These are phyloP conservation scores for Isatis lusitanica DNA, from an alignment of 441 rosid genomes.

Conservation along the genomic window DNA sequence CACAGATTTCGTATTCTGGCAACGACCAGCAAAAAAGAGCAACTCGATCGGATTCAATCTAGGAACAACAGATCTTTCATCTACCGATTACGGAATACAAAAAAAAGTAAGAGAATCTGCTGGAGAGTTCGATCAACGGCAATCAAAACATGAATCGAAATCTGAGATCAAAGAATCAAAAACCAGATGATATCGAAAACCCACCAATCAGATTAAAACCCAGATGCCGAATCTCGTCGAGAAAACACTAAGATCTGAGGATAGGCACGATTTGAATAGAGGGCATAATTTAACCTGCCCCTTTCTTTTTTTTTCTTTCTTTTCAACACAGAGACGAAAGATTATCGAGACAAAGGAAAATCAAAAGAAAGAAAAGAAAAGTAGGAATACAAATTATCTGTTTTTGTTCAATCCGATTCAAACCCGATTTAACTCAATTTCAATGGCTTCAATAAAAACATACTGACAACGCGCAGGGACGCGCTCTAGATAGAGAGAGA, in stretches of 20 bases:
- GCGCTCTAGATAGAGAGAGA: slow-evolving; percentile 37
- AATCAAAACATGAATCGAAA: slow-evolving; percentile 28
- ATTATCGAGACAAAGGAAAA: background rate
- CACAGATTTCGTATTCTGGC: slow-evolving; percentile 32
- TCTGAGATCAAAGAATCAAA: slow-evolving; percentile 40
- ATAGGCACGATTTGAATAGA: slow-evolving; percentile 42
- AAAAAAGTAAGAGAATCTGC: slow-evolving; percentile 33
- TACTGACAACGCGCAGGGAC: slow-evolving; percentile 33
- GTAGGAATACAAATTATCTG: slow-evolving; percentile 1
- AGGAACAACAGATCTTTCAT: slow-evolving; percentile 44
- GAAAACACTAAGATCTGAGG: slow-evolving; percentile 56
- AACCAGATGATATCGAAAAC: slow-evolving; percentile 42
- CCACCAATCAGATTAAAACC: slow-evolving; percentile 52
- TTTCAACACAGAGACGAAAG: slow-evolving; percentile 4
- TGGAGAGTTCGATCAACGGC: slow-evolving; percentile 15
- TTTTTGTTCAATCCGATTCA: slow-evolving; percentile 29
- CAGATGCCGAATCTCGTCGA: slow-evolving; percentile 53
- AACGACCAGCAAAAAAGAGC: slow-evolving; percentile 12
- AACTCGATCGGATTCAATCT: slow-evolving; percentile 35
- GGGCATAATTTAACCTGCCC: slow-evolving; percentile 47
- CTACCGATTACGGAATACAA: slow-evolving; percentile 22
- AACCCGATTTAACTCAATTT: slow-evolving; percentile 38
- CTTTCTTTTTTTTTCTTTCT: background rate
- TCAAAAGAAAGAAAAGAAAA: background rate
- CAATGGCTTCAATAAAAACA: slow-evolving; percentile 43